Base-by-base conservation (phyloP, 108 stramenopile species). In the Aureococcus anophagefferens region DNA sequence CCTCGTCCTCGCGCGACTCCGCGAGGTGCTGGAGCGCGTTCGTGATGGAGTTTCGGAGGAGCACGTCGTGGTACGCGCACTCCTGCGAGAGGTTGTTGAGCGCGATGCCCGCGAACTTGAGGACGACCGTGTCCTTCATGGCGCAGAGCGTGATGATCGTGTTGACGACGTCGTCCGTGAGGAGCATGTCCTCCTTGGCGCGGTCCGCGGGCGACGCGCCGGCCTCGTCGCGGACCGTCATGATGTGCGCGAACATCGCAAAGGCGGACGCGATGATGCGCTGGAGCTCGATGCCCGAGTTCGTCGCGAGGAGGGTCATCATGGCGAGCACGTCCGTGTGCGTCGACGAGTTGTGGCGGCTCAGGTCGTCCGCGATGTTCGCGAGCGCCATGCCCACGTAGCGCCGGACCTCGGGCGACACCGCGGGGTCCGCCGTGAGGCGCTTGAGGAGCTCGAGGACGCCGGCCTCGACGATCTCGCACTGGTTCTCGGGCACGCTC, bases 341-440 rank as follows among this genome's bases (percentile, higher is more conserved):
- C 7, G 37, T 40, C 37, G 4, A 11, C 36, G 11, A 14, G 14
- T 45, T 62, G 32, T 70, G 30, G 59, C 13, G 33, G 46, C 46
- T 59, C 31, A 36, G 46, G 33, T 40, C 37, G 32, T n/a, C 30
- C 46, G 69, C 33, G 35, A 70, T 70, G 46, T 70, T 45, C 1
- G 51, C 69, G 9, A 70, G 51, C 11, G 69, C 69, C 25, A 33
- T n/a, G n/a, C n/a, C n/a, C n/a, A n/a, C n/a, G n/a, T n/a, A 51
- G 14, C 69, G 46, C 46, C 69, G 51, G 51, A 70, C 46, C 69
- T 62, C 33, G 69, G 46, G 33, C 46, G 9, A 21, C 4, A 51
- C 69, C 31, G 51, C 71, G 36, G 35, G 28, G 36, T 64, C 29
- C n/a, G 62, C 71, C 16, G 63, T 64, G 21, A 71, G 71, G 33